Conservation (phyloP, 257 asterid species). For the Plantago elongata region DNA sequence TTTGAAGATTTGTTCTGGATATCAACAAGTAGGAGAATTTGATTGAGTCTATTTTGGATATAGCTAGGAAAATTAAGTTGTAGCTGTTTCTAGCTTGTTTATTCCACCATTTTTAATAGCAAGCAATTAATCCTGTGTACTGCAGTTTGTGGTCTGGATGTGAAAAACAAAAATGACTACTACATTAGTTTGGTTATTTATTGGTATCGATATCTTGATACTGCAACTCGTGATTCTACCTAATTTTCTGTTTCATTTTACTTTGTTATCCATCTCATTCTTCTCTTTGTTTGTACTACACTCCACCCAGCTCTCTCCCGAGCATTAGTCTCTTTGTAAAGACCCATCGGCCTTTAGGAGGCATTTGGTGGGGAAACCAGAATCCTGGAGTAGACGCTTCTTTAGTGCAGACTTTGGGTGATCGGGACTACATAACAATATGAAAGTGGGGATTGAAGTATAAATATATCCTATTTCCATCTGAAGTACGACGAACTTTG, state of each 20-base stretch:
- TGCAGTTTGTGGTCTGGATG: slow-evolving; percentile 21
- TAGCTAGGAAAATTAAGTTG: slow-evolving; percentile 18
- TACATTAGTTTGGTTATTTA: background rate
- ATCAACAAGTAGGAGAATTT: background rate
- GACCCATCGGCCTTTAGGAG: too few species aligned
- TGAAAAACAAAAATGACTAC: slow-evolving; percentile 12
- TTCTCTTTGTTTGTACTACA: too few species aligned
- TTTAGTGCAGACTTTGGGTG: too few species aligned
- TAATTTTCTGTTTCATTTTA: background rate
- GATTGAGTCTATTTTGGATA: background rate
- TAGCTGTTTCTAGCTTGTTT: slow-evolving; percentile 26
- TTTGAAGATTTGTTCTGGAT: slow-evolving; percentile 24
- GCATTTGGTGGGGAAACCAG: too few species aligned
- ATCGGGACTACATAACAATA: too few species aligned
- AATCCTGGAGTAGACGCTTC: too few species aligned
- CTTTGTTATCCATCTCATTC: too few species aligned
- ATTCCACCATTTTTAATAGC: slow-evolving; percentile 21
- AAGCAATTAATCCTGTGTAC: slow-evolving; percentile 23
- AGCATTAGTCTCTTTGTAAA: too few species aligned
- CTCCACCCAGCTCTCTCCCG: too few species aligned
- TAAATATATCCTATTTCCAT: too few species aligned
- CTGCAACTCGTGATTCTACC: background rate
- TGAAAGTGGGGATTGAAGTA: too few species aligned
- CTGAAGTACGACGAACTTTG: too few species aligned
- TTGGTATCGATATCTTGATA: background rate